Percentiles rank a stretch among this genome's conserved stretches.
phyloP scores from a whole-genome alignment of 2,329 filamentous ascomycete genomes.

The Metarhizium humberi region DNA sequence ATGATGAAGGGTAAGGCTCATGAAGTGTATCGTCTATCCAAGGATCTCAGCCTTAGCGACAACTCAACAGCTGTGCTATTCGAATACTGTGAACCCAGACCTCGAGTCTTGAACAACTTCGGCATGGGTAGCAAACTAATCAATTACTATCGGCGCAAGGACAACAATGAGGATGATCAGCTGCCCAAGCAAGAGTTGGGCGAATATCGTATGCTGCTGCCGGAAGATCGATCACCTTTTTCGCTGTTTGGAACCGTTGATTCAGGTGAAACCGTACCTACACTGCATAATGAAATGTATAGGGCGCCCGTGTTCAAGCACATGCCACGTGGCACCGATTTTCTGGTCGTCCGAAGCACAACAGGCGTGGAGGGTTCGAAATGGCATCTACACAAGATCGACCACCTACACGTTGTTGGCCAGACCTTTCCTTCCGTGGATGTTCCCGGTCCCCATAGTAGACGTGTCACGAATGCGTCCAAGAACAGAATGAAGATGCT shows the following conservation, averaged over 20 bases:
- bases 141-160: conserved; percentile 90
- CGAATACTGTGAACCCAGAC: conserved; percentile 92
- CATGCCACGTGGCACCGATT: conserved; percentile 67
- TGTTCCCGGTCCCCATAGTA: conserved; percentile 84
- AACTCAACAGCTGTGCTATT: conserved; percentile 82
- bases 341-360: conserved; percentile 73
- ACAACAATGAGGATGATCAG: conserved; percentile 60
- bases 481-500: conserved; percentile 98
- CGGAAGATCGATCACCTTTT: conserved; percentile 93
- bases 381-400: conserved; percentile 81
- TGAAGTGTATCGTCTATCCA: conserved; percentile 69
- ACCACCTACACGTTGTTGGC: conserved; percentile 83
- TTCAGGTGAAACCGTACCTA: conserved; percentile 80
- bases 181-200: conserved; percentile 78
- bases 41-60: conserved; percentile 77
- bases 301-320: conserved; percentile 91
- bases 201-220: conserved; percentile 77
- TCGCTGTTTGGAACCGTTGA: conserved; percentile 91
- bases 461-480: conserved; percentile 92
- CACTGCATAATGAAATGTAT: conserved; percentile 92
- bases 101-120: conserved; percentile 86
- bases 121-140: conserved; percentile 95
- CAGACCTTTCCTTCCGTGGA: conserved; percentile 90
- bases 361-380: conserved; percentile 69
- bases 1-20: conserved; percentile 71